Percentiles rank a stretch among this genome's conserved stretches.
Evolutionary conservation across 768 basidiomycete species (phyloP).

Genomic region (Boletus subparvulus): DNA sequence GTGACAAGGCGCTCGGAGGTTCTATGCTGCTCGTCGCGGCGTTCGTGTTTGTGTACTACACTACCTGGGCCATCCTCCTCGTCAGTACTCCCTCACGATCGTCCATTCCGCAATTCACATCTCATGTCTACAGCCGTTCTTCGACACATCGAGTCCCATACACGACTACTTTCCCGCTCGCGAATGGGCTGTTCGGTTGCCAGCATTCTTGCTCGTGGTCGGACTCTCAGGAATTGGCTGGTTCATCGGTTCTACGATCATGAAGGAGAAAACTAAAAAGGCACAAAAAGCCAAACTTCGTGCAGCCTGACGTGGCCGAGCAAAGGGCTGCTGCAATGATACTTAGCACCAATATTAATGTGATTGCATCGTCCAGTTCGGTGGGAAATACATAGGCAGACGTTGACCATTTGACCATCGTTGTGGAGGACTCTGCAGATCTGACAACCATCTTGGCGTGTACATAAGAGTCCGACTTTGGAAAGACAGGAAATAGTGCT

Average conservation of each 20-base stretch:
- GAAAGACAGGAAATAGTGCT: not conserved
- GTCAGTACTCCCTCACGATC: conserved; percentile 42
- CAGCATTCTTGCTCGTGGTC: conserved; percentile 76
- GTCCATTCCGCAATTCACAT: conserved; percentile 2
- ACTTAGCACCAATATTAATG: not conserved
- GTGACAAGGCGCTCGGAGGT: conserved; percentile 80
- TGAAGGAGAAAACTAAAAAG: conserved; percentile 71
- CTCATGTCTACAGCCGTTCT: conserved; percentile 64
- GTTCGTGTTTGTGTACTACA: conserved; percentile 85
- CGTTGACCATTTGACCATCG: no score
- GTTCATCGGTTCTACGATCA: conserved; percentile 75
- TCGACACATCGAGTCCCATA: conserved; percentile 69
- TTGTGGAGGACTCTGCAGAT: no score
- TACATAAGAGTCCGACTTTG: not conserved
- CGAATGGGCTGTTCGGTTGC: conserved; percentile 90
- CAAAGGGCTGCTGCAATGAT: not conserved
- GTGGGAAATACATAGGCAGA: not conserved
- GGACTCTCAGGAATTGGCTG: conserved; percentile 79
- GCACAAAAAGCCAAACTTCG: conserved; percentile 61
- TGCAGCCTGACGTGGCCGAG: conserved; percentile 45
- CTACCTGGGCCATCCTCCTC: conserved; percentile 85
- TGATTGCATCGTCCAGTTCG: not conserved
- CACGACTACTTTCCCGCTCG: conserved; percentile 81
- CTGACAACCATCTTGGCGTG: no score
- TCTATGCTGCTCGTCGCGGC: conserved; percentile 77